Evolutionary conservation across 768 basidiomycete genomes (phyloP).

Genomic region (Pleurotus tuoliensis): DNA sequence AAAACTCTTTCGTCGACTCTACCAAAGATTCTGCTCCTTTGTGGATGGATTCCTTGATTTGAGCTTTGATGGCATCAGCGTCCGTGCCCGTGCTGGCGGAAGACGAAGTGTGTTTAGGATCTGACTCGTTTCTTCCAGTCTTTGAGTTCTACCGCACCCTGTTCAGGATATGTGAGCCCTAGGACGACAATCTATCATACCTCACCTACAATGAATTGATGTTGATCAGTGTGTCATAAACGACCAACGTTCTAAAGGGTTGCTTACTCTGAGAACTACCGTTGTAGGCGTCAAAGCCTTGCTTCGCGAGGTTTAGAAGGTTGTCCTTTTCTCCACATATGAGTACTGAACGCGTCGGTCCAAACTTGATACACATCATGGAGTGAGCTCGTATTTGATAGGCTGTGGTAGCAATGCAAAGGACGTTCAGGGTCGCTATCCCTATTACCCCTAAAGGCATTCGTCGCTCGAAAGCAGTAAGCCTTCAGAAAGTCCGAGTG

Average conservation of each 20-base stretch:
- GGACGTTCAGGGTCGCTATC: no score
- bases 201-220: neutral
- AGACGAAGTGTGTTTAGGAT: neutral
- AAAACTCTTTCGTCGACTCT: slow-evolving; percentile 1
- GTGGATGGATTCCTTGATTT: neutral
- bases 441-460: no score
- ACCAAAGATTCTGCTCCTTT: neutral
- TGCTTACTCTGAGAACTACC: slow-evolving; percentile 35
- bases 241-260: neutral
- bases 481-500: neutral
- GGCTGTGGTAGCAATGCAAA: no score
- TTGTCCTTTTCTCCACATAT: slow-evolving; percentile 41
- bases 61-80: slow-evolving; percentile 6
- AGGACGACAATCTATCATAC: neutral
- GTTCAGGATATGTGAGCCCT: neutral
- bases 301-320: slow-evolving; percentile 67
- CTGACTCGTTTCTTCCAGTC: neutral
- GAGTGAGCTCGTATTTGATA: no score
- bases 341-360: no score
- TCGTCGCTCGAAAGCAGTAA: neutral
- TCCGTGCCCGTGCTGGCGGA: neutral
- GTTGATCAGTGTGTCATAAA: neutral
- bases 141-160: neutral
- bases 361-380: no score
- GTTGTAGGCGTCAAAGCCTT: slow-evolving; percentile 53